phyloP scores from a whole-genome alignment of 768 basidiomycete species.

The Flagelloscypha sp. region DNA sequence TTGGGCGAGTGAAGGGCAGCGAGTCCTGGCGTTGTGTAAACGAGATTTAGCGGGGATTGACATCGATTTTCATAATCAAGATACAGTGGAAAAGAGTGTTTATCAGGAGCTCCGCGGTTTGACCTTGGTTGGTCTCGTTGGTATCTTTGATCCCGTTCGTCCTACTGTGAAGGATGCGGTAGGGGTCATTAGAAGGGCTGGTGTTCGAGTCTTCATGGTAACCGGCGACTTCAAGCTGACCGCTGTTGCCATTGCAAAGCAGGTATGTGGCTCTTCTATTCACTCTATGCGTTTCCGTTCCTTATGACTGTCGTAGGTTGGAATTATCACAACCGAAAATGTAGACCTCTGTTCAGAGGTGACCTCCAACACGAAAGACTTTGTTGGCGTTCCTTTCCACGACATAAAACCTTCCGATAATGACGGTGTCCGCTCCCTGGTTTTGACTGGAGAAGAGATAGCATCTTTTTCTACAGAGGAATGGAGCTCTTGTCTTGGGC shows the following conservation, averaged over 20 bases:
- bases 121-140: conserved; percentile 42
- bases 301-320: conserved; percentile 23
- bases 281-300: not conserved
- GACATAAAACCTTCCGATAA: conserved; percentile 28
- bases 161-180: conserved; percentile 41
- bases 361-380: conserved; percentile 15
- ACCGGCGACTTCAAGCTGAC: conserved; percentile 51
- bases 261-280: conserved; percentile 23
- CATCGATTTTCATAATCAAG: conserved; percentile 16
- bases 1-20: conserved; percentile 43
- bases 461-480: conserved; percentile 25
- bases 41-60: conserved; percentile 21
- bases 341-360: conserved; percentile 27
- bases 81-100: conserved; percentile 29
- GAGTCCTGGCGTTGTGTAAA: conserved; percentile 41
- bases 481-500: conserved; percentile 31
- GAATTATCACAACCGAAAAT: conserved; percentile 30
- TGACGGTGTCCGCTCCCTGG: conserved; percentile 28
- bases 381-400: conserved; percentile 8
- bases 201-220: conserved; percentile 48
- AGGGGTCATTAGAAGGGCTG: conserved; percentile 36
- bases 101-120: conserved; percentile 28
- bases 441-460: conserved; percentile 38
- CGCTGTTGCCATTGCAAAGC: conserved; percentile 40
- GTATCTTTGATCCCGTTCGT: conserved; percentile 50